Evolutionary conservation across 768 basidiomycete genomes (phyloP).

Genomic region (Crepidotus variabilis): DNA sequence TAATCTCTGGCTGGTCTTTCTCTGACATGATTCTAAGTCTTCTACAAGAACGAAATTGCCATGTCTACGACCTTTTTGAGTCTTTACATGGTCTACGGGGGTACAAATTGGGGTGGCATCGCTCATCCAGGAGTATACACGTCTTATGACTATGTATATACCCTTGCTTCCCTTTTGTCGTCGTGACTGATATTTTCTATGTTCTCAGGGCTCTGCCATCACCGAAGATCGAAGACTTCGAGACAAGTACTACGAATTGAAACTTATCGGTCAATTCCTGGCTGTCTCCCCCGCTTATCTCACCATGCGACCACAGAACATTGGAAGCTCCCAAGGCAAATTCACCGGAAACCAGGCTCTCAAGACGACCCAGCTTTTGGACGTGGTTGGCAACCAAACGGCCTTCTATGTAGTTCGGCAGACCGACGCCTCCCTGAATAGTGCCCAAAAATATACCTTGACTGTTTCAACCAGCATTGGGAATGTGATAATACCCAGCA

Average conservation of each 20-base stretch:
- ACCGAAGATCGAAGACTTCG: conserved; percentile 49
- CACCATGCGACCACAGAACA: conserved; percentile 42
- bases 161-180: conserved; percentile 22
- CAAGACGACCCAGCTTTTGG: conserved; percentile 45
- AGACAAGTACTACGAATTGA: conserved; percentile 52
- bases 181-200: conserved; percentile 11
- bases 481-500: conserved; percentile 34
- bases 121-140: conserved; percentile 40
- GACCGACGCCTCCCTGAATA: conserved; percentile 32
- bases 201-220: conserved; percentile 42
- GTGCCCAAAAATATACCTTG: conserved; percentile 37
- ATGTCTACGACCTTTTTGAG: conserved; percentile 45
- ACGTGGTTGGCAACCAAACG: conserved; percentile 43
- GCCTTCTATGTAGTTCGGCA: conserved; percentile 40
- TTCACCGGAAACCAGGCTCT: conserved; percentile 46
- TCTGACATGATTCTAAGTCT: conserved; percentile 24
- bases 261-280: conserved; percentile 48
- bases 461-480: conserved; percentile 44
- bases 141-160: conserved; percentile 38
- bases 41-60: conserved; percentile 44
- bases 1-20: neutral
- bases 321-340: conserved; percentile 34
- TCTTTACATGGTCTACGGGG: conserved; percentile 51
- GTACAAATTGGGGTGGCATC: conserved; percentile 47
- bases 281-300: conserved; percentile 47